These are phyloP conservation scores for Scytalidium lignicola DNA, from an alignment of 2,329 filamentous ascomycete genomes.

Conservation along the genomic window DNA sequence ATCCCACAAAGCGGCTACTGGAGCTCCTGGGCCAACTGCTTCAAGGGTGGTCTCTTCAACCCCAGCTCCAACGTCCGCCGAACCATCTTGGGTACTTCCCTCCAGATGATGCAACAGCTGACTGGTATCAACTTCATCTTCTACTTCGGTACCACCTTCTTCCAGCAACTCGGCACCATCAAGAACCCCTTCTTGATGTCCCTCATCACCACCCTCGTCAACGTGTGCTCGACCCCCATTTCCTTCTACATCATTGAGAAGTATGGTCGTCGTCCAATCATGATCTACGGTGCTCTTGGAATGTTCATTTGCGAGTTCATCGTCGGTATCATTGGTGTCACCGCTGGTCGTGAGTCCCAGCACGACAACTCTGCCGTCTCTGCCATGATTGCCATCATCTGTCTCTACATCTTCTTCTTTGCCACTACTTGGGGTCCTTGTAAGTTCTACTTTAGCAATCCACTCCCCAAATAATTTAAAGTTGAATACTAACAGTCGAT, in stretches of 20 bases:
- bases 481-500: slow-evolving; percentile 16
- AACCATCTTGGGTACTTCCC: slow-evolving; percentile 64
- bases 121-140: slow-evolving; percentile 88
- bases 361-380: slow-evolving; percentile 50
- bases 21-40: slow-evolving; percentile 63
- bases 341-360: slow-evolving; percentile 48
- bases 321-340: slow-evolving; percentile 70
- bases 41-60: slow-evolving; percentile 57
- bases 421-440: slow-evolving; percentile 79
- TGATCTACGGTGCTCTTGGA: slow-evolving; percentile 72
- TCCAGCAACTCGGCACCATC: slow-evolving; percentile 72
- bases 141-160: slow-evolving; percentile 81
- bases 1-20: slow-evolving; percentile 63
- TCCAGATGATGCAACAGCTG: slow-evolving; percentile 78
- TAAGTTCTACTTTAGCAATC: slow-evolving; percentile 28
- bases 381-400: slow-evolving; percentile 81
- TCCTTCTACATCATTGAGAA: slow-evolving; percentile 85
- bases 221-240: slow-evolving; percentile 77
- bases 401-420: slow-evolving; percentile 91
- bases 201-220: slow-evolving; percentile 82
- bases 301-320: slow-evolving; percentile 88
- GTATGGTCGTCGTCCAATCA: slow-evolving; percentile 73
- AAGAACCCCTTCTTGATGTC: slow-evolving; percentile 75
- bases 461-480: slow-evolving; percentile 33
- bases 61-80: slow-evolving; percentile 65